Percentiles rank a stretch among this genome's conserved stretches.
Evolutionary conservation across 176 grass and related monocot species (phyloP).

Genomic region (Carex pumila): DNA sequence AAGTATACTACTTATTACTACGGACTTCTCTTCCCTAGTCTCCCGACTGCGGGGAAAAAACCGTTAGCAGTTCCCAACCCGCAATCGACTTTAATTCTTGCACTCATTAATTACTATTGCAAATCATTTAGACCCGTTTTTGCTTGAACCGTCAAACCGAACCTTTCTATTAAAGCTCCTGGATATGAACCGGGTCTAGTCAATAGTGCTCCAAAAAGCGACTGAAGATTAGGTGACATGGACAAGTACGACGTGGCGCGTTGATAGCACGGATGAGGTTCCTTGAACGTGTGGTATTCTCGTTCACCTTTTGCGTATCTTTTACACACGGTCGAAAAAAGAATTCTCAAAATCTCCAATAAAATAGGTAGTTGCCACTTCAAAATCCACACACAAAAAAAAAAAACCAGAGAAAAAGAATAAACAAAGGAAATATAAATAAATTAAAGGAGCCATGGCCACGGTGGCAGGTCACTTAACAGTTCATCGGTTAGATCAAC

Average conservation of each 20-base stretch:
- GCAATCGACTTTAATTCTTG: conserved; percentile 9
- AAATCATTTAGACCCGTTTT: background rate
- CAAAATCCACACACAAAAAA: background rate
- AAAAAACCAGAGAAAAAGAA: background rate
- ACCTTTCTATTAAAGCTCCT: background rate
- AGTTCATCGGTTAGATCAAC: background rate
- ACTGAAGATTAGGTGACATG: background rate
- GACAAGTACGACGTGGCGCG: conserved; percentile 30
- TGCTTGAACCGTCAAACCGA: background rate
- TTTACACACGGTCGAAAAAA: background rate
- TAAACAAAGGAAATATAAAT: background rate
- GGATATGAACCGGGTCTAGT: background rate
- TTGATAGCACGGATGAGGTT: conserved; percentile 26
- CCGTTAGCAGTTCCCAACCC: conserved; percentile 10
- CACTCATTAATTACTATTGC: background rate
- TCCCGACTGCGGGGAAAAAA: background rate
- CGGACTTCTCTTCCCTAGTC: background rate
- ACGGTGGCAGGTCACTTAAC: conserved; percentile 33
- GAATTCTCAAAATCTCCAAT: background rate
- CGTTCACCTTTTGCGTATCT: conserved; percentile 5
- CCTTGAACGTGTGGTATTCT: conserved; percentile 70
- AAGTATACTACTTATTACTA: background rate
- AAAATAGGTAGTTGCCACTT: background rate
- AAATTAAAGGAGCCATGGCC: conserved; percentile 31
- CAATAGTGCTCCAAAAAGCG: background rate